These are phyloP conservation scores for Colletotrichum sp. DNA, from an alignment of 2,329 filamentous ascomycete species.

Conservation along the genomic window DNA sequence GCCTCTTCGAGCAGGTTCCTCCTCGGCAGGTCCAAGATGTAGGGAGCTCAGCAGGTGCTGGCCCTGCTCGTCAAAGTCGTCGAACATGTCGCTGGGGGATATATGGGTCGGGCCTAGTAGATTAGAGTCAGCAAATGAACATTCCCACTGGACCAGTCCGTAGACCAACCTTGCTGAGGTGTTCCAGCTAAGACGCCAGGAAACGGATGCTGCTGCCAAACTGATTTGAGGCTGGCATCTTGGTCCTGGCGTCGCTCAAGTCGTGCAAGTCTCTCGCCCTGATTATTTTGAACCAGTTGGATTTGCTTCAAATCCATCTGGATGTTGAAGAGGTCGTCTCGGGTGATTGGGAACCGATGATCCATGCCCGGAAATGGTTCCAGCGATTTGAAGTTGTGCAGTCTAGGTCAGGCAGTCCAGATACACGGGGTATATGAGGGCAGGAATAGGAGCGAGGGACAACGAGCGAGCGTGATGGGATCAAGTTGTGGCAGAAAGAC, in stretches of 20 bases:
- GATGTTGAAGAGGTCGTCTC: slow-evolving; percentile 71
- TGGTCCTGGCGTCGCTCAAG: slow-evolving; percentile 72
- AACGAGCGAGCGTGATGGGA: slow-evolving; percentile 7
- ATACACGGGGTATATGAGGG: neutral
- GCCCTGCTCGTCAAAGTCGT: slow-evolving; percentile 86
- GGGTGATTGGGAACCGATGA: slow-evolving; percentile 62
- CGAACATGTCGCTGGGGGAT: slow-evolving; percentile 83
- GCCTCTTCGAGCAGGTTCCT: slow-evolving; percentile 83
- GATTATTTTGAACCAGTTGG: slow-evolving; percentile 65
- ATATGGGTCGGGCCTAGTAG: slow-evolving; percentile 76
- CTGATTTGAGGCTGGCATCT: slow-evolving; percentile 76
- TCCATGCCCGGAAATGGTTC: slow-evolving; percentile 59
- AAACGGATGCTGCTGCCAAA: slow-evolving; percentile 93
- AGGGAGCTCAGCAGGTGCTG: slow-evolving; percentile 81
- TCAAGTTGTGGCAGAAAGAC: neutral
- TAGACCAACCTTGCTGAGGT: slow-evolving; percentile 80
- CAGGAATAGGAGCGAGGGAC: neutral
- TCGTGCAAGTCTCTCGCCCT: slow-evolving; percentile 65
- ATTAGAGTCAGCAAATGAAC: slow-evolving; percentile 22
- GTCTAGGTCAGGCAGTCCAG: neutral
- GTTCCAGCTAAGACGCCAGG: slow-evolving; percentile 84
- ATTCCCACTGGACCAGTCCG: neutral
- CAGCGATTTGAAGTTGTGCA: slow-evolving; percentile 10
- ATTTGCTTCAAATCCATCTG: slow-evolving; percentile 75
- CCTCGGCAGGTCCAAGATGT: slow-evolving; percentile 80